Percentiles rank a stretch among this genome's conserved stretches.
These are phyloP conservation scores for Apiospora kogelbergensis DNA, from an alignment of 2,329 filamentous ascomycete genomes.

Conservation along the genomic window DNA sequence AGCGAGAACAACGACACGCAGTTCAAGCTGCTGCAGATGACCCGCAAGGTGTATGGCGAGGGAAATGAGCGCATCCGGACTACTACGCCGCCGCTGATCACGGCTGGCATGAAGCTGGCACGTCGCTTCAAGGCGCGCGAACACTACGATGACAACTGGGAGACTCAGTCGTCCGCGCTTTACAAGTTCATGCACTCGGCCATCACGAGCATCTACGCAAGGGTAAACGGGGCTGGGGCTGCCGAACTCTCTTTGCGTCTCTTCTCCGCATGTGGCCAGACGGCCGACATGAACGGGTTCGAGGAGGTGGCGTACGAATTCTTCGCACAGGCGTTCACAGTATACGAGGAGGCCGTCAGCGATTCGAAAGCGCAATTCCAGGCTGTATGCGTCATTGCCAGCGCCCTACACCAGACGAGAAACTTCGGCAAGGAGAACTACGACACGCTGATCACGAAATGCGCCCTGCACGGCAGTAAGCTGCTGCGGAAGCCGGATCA, in stretches of 20 bases:
- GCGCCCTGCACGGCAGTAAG: slow-evolving; percentile 94
- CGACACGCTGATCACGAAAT: slow-evolving; percentile 97
- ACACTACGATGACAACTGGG: slow-evolving; percentile 71
- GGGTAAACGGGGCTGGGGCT: slow-evolving; percentile 73
- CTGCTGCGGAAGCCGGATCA: slow-evolving; percentile 97
- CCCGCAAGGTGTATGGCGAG: slow-evolving; percentile 82
- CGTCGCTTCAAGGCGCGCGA: slow-evolving; percentile 87
- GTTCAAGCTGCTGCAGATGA: slow-evolving; percentile 87
- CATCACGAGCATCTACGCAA: slow-evolving; percentile 82
- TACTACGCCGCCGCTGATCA: slow-evolving; percentile 90
- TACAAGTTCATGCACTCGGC: slow-evolving; percentile 96
- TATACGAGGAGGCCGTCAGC: slow-evolving; percentile 94
- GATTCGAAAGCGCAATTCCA: slow-evolving; percentile 98
- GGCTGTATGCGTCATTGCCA: slow-evolving; percentile 91
- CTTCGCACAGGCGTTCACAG: slow-evolving; percentile 96
- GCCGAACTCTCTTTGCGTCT: slow-evolving; percentile 87
- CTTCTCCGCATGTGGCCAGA: slow-evolving; percentile 89
- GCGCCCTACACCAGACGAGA: slow-evolving; percentile 81
- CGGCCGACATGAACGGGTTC: slow-evolving; percentile 86
- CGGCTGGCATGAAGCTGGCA: slow-evolving; percentile 84
- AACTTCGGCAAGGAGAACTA: slow-evolving; percentile 97
- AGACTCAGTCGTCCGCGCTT: slow-evolving; percentile 68
- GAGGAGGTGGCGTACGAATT: slow-evolving; percentile 98
- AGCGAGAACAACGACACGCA: slow-evolving; percentile 88
- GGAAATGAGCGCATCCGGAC: slow-evolving; percentile 96